Evolutionary conservation across 306 rosid genomes (phyloP).

Genomic region (Vigna unguiculata): DNA sequence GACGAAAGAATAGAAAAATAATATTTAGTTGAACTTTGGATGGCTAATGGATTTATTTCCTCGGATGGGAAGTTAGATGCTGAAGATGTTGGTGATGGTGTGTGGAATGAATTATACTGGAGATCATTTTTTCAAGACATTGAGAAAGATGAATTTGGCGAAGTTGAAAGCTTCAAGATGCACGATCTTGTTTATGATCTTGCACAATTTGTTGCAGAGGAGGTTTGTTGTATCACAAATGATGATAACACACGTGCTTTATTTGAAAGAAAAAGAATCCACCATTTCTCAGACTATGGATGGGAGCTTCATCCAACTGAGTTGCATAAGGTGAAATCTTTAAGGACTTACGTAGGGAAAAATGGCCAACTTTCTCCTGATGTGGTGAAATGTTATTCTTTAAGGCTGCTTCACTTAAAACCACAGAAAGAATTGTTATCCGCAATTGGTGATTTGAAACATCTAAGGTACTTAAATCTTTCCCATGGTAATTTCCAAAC

Average conservation of each 20-base stretch:
- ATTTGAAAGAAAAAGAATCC: background rate
- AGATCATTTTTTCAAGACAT: conserved; percentile 47
- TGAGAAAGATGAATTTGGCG: background rate
- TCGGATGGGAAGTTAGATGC: conserved; percentile 3
- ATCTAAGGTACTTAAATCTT: no score
- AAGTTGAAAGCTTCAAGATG: background rate
- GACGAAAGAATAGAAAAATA: background rate
- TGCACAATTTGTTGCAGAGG: background rate
- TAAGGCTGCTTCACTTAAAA: background rate
- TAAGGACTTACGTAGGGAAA: background rate
- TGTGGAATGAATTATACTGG: conserved; percentile 31
- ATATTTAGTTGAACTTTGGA: conserved; percentile 37
- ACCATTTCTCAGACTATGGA: conserved; percentile 16
- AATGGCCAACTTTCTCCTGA: background rate
- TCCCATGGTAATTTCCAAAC: no score
- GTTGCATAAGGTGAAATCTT: background rate
- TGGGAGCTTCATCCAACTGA: background rate
- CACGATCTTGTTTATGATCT: conserved; percentile 46
- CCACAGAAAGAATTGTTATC: background rate
- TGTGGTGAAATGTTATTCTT: background rate
- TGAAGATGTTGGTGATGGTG: conserved; percentile 32
- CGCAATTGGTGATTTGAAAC: no score
- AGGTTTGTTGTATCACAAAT: background rate
- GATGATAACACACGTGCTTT: background rate
- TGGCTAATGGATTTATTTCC: conserved; percentile 44